Base-by-base conservation (phyloP, 257 asterid genomes). In the Salvia miltiorrhiza region DNA sequence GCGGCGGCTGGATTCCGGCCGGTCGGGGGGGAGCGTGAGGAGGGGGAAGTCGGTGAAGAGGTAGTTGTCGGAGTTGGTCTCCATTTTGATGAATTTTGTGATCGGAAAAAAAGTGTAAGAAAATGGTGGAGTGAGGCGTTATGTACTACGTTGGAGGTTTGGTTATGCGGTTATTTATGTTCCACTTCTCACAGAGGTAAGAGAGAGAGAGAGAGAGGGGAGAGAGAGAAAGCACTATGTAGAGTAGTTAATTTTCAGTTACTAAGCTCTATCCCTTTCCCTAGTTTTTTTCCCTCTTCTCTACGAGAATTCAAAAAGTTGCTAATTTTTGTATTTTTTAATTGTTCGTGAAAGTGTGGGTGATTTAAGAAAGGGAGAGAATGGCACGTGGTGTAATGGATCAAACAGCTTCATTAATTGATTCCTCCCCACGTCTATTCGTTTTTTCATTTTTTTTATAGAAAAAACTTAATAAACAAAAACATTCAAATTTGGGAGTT, bases 161-260 rank as follows among this genome's bases (percentile, higher is more conserved):
- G 33, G 28, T 30, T 64, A 20, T 26, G 57, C 54, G 65, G 73
- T 67, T 67, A 48, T 59, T 72, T n/a, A 11, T 67, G 39, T 50
- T 40, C 9, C 35, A 58, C 32, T 20, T 20, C n/a, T 37, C 33
- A 17, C n/a, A 7, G 9, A 54, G 20, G 5, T 30, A 30, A n/a
- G 55, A 30, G 61, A 66, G 41, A 26, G 64, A 39, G 53, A 28
- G 53, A 14, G 62, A 39, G 53, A 28, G 53, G 9, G 62, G n/a
- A n/a, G n/a, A 11, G 63, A 19, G 61, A 13, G 56, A 10, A 50
- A 8, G 53, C 63, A 54, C 49, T 44, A 45, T 59, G 68, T 12
- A 23, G 63, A 60, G 76, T 49, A 33, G 68, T 63, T 71, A 55
- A 64, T 13, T 55, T 60, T 26, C 80, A 56, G 81, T 77, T 77